phyloP scores from a whole-genome alignment of 306 rosid species.

The Sindora glabra region DNA sequence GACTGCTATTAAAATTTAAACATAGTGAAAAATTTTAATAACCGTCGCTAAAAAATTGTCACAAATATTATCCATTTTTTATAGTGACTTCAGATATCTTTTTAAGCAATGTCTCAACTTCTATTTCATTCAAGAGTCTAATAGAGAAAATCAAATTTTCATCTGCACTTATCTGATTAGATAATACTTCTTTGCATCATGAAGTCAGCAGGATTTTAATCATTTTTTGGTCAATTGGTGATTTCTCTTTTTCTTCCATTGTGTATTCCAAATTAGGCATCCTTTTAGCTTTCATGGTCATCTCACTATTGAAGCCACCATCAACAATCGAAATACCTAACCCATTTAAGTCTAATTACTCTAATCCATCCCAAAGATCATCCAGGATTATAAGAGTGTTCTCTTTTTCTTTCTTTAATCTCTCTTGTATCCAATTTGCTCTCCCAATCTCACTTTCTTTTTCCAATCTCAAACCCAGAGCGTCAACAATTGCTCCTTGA shows the following conservation, averaged over 20 bases:
- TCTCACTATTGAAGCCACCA: background rate
- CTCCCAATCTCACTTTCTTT: background rate
- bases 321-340: background rate
- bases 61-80: no score
- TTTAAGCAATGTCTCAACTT: background rate
- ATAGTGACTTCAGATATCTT: background rate
- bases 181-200: background rate
- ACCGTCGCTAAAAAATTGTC: no score
- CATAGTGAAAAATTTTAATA: no score
- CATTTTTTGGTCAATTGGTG: background rate
- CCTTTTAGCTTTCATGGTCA: background rate
- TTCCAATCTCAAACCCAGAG: background rate
- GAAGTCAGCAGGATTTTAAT: background rate
- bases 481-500: background rate
- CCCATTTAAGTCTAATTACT: background rate
- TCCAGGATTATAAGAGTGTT: background rate
- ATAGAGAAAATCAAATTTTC: background rate
- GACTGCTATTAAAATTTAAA: no score
- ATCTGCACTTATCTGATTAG: background rate
- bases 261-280: background rate
- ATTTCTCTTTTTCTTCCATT: background rate
- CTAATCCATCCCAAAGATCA: background rate
- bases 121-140: background rate
- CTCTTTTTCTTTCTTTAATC: background rate
- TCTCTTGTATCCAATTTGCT: background rate